Conservation (phyloP, 2,329 filamentous ascomycete species). For the Didymella segeticola region DNA sequence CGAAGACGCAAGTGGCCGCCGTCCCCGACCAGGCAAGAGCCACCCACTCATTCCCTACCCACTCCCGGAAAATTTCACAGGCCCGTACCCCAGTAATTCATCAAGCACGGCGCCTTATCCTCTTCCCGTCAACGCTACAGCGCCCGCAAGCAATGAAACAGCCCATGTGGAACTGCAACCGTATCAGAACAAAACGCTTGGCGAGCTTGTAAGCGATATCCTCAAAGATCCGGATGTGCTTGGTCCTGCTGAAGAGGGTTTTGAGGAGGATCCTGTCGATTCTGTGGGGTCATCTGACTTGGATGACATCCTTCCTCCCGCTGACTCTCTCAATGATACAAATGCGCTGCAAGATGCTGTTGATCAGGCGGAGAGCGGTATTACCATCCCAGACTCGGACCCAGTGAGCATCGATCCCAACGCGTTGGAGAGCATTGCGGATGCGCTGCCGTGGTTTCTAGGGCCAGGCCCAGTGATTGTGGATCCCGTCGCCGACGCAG, state of each 20-base stretch:
- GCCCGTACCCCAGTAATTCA: background rate
- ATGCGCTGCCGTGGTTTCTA: conserved; percentile 8
- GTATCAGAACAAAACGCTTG: conserved; percentile 11
- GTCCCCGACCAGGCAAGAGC: conserved; percentile 1
- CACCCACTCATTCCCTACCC: conserved; percentile 9
- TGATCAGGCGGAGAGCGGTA: conserved; percentile 1
- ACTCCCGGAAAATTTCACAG: background rate
- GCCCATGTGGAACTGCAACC: background rate
- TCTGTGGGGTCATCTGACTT: too few relatives aligned
- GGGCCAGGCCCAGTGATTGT: background rate
- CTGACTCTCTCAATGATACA: too few relatives aligned
- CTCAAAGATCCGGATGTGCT: background rate
- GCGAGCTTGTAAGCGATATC: conserved; percentile 8
- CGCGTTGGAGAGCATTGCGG: conserved; percentile 1
- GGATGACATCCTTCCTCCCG: too few relatives aligned
- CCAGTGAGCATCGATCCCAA: background rate
- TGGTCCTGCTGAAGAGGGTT: background rate
- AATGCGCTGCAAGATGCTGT: conserved; percentile 11
- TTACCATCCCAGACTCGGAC: background rate
- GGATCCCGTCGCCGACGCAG: background rate
- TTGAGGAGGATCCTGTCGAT: too few relatives aligned
- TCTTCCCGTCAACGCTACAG: background rate
- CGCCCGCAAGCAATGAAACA: background rate
- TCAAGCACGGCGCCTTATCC: background rate
- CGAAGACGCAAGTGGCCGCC: conserved; percentile 1